Base-by-base conservation (phyloP, 768 basidiomycete species). In the Boletus vermiculosoides region DNA sequence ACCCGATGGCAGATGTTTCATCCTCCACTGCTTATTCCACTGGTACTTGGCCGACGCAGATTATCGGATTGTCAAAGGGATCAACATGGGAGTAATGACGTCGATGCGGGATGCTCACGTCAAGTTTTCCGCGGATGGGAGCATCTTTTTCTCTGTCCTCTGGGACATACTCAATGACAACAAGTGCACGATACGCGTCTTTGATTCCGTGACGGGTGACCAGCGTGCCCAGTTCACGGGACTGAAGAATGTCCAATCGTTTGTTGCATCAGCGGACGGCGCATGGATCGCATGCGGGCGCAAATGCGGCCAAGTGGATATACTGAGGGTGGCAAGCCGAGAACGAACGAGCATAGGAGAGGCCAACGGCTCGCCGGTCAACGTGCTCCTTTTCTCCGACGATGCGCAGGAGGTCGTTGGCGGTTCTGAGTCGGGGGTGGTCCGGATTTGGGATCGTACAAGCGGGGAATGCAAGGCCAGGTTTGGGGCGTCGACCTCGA, bases 371-470 rank as follows among this genome's bases (percentile, higher is more conserved):
- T 45, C 41, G 16, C 44, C 37, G 0, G 33, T 54, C 23, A 45
- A 30, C 0, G 57, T 55, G 1, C 37, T 70, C 34, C 22, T 42
- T 13, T 70, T 71, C 53, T 67, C 67, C 13, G 46, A 40, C 7
- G 52, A 62, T 28, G 59, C 54, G 5, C 33, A 25, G 22, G 36
- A 50, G n/a, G 49, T 70, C 37, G 54, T 65, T 22, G 66, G 69
- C 0, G 70, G 66, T 2, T 70, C 56, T 16, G 1, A 54, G 23
- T 20, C 49, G 3, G 61, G 58, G 3, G 45, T 54, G 4, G 59
- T 71, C 13, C 56, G 36, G 0, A 23, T 71, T 18, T 71, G 65
- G 69, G 60, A 66, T 25, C 25, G 25, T 25, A 25, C 25, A 3
- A 25, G 25, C 25, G 25, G 25, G 25, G 25, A 25, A 25, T 25